Evolutionary conservation across 352 stramenopile genomes (phyloP).

Genomic region (Pythium volutum): DNA sequence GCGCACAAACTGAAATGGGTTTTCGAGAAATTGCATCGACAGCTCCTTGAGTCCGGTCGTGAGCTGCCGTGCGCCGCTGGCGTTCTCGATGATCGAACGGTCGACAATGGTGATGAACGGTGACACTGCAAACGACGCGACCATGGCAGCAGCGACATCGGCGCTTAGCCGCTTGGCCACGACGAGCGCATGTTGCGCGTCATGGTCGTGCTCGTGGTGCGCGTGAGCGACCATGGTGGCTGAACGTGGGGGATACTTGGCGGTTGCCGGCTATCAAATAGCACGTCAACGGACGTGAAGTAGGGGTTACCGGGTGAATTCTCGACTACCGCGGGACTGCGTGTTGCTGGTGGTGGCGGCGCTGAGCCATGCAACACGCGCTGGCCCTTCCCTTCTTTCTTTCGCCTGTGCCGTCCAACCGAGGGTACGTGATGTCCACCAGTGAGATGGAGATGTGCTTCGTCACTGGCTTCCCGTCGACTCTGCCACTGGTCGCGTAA

Average conservation of each 20-base stretch:
- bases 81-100: conserved; percentile 89
- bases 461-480: not conserved
- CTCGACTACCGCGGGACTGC: not conserved
- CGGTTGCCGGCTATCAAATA: too few species aligned
- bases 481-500: conserved; percentile 10
- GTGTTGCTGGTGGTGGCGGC: conserved; percentile 14
- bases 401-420: not conserved
- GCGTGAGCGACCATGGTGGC: conserved; percentile 22
- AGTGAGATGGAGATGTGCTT: conserved; percentile 23
- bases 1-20: conserved; percentile 79
- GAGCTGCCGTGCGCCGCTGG: conserved; percentile 65
- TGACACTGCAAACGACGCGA: conserved; percentile 70
- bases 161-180: conserved; percentile 54
- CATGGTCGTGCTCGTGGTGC: conserved; percentile 9
- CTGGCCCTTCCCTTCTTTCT: not conserved
- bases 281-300: not conserved
- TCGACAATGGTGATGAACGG: conserved; percentile 90
- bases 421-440: not conserved
- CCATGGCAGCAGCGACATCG: conserved; percentile 57
- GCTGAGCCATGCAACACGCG: conserved; percentile 6
- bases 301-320: not conserved
- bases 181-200: conserved; percentile 7
- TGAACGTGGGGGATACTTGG: not conserved
- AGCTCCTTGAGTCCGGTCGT: conserved; percentile 64
- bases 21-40: conserved; percentile 46